Base-by-base conservation (phyloP, 805 yeast genomes). In the Candida xiaguanensis region DNA sequence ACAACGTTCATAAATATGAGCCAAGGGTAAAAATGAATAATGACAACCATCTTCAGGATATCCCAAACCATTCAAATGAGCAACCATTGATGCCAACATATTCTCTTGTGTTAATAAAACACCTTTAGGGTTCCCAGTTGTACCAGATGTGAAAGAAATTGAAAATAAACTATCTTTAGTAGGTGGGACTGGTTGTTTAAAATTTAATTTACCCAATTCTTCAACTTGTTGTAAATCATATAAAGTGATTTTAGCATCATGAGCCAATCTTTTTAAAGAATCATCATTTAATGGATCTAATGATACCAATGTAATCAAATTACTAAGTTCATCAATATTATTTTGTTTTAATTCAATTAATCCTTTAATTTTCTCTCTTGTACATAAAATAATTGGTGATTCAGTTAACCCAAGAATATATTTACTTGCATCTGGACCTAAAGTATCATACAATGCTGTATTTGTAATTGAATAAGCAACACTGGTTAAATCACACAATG, bases 121-220 rank as follows among this genome's bases (percentile, higher is more conserved):
- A 40, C 90, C 90, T 58, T 83, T 82, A 36, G 90, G 90, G 15
- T 72, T 60, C 15, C 88, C 88, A 1, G 89, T 82, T 2, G 90
- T 82, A 22, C 90, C 90, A 0, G 87, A 80, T 2, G 90, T 83
- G 55, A 82, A 82, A 4, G 84, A 77, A 34, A 83, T 74, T n/a
- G 89, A 80, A 52, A 77, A 79, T 16, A 49, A 34, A 20, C 61
- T 53, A n/a, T 75, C 72, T 2, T 80, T 75, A 1, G 59, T 63
- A 18, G 87, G 85, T 8, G 77, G 76, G n/a, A 57, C 44, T 24
- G 52, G 55, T 1, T 40, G 43, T 15, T 49, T 25, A 3, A 61
- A 61, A 36, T 55, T 44, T 47, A 52, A 38, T 77, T 80, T 43
- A 26, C 82, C 70, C 36, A 61, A 54, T 15, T 51, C 43, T 27